Conservation (phyloP, 106 monocot genomes). For the Dendrobium catenatum region DNA sequence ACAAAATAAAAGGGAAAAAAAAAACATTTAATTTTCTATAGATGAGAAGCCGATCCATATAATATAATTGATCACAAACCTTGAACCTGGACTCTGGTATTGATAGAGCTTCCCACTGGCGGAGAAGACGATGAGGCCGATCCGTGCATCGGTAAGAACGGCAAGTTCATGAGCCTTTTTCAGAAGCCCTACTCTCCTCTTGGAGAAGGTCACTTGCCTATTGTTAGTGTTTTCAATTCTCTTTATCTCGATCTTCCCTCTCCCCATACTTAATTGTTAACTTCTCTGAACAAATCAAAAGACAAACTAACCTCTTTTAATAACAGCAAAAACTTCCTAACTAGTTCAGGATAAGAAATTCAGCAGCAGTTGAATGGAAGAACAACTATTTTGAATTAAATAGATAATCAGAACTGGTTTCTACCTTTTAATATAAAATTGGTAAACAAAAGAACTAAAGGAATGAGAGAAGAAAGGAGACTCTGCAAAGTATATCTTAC, state of each 20-base stretch:
- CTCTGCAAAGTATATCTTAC: not conserved
- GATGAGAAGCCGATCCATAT: not conserved
- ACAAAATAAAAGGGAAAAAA: not conserved
- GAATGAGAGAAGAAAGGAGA: slow-evolving; percentile 3
- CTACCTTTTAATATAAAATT: too few relatives aligned
- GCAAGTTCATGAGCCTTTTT: slow-evolving; percentile 75
- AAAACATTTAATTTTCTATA: not conserved
- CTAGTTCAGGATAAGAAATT: too few relatives aligned
- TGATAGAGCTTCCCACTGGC: slow-evolving; percentile 54
- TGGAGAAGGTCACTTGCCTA: slow-evolving; percentile 78
- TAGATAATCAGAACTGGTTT: not conserved
- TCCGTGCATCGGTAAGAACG: slow-evolving; percentile 58
- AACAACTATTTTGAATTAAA: not conserved
- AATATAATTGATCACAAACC: slow-evolving; percentile 12
- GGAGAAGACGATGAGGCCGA: slow-evolving; percentile 65
- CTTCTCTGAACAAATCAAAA: not conserved
- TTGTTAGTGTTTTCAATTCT: slow-evolving; percentile 58
- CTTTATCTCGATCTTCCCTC: slow-evolving; percentile 79
- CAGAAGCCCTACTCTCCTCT: slow-evolving; percentile 51
- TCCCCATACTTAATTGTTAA: slow-evolving; percentile 30
- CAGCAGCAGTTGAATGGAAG: not conserved
- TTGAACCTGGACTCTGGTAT: slow-evolving; percentile 36
- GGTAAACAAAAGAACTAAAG: slow-evolving; percentile 1
- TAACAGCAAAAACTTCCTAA: not conserved
- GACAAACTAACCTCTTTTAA: not conserved